Evolutionary conservation across 768 basidiomycete genomes (phyloP), one percentile per base, ranked within the genome.

Genomic region (Amanita rubescens): DNA sequence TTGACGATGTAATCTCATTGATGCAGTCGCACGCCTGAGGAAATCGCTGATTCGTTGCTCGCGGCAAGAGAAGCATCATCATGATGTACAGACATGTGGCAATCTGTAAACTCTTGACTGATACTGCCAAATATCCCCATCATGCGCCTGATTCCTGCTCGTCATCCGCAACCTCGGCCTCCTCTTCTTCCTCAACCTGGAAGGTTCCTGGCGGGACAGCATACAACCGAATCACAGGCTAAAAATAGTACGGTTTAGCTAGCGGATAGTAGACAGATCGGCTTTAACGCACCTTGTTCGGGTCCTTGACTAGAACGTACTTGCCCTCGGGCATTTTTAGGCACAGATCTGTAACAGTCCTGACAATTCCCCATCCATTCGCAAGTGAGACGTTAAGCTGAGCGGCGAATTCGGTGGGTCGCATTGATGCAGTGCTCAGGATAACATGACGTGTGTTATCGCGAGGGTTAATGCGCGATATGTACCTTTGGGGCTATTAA

Each of bases 241-340:
- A 63, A 47, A 60, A 59, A 60, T 62, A 64, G 52, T 49, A 51
- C 50, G 49, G 55, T 54, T 42, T 38, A 14, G 19, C 24, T n/a
- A 35, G 55, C 43, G 53, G 17, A 57, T 44, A 51, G 50, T 37
- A 27, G 42, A 24, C 20, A n/a, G 14, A 38, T 25, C 24, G 30
- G 11, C 32, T n/a, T n/a, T 39, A 32, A 67, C 78, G 61, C 64
- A 95, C 94, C 83, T 83, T 92, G 79, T 98, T 98, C 15, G 96
- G 95, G 69, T 99, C 96, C 71, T 95, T 96, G 49, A 99, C 84
- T 24, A 99, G 74, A 12, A 98, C 89, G 65, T 97, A 99, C 68
- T 96, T 96, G 67, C 96, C 96, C 69, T 98, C 95, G 19, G 92
- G 91, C 84, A 94, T 86, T 69, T 94, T 94, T 83, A 96, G 82